Evolutionary conservation across 2,329 filamentous ascomycete species (phyloP), one percentile per base, ranked within the genome.

Genomic region (Nannizziopsis barbatae): DNA sequence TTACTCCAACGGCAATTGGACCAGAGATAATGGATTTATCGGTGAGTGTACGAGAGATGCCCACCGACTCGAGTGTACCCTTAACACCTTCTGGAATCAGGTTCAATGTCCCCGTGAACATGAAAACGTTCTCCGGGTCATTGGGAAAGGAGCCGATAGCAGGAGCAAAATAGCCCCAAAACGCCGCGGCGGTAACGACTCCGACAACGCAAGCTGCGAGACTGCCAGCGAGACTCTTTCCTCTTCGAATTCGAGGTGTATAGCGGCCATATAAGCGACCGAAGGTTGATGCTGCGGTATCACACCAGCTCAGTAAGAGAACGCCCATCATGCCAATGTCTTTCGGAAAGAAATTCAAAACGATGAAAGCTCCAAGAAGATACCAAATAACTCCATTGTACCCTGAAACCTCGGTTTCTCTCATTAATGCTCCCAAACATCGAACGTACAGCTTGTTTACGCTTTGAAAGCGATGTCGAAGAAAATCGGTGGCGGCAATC

Each of bases 361-460:
- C 87, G 30, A 81, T 75, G 80, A 88, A 95, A 22, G 88, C 83
- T 49, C 92, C 92, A 6, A 95, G 77, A 8, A 98, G 79, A 67
- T 96, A 98, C 73, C 86, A 95, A 56, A 98, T 93, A 57, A 96
- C 90, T 45, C 92, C 92, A 64, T 98, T 98, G 75, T 87, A 98
- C 45, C 88, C 86, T 42, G 82, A 76, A 57, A 90, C 94, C 69
- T 98, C 92, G 55, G 84, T 92, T 71, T 98, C 92, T 47, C 92
- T 85, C 92, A 98, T 98, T 57, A 98, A 74, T 0, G 89, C 87
- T 41, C 92, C 92, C 11, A 96, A 70, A 33, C 79, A 75, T 49
- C 77, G 80, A 58, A 96, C 90, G 66, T 96, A 98, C 49, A 95
- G 64, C 33, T 82, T 76, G 65, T 98, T 98, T 60, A 98, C 77